Percentiles rank a stretch among this genome's conserved stretches.
Evolutionary conservation across 495 filamentous ascomycete species (phyloP).

Genomic region (Neurospora sp.): DNA sequence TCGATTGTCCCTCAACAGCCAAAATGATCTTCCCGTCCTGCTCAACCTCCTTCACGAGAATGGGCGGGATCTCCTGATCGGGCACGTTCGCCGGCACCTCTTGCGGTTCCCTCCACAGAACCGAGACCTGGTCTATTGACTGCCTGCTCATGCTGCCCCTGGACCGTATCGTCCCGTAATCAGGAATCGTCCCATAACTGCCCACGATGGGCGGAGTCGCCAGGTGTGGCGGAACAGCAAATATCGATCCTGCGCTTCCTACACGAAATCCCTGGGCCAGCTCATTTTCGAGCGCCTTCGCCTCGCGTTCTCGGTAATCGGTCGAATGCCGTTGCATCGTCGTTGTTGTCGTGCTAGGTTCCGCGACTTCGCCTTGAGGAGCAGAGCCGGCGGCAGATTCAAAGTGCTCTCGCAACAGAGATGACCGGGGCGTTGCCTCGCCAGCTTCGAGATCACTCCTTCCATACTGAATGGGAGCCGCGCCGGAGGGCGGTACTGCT

Average conservation of each 20-base stretch:
- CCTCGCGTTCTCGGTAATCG: constrained; percentile 28
- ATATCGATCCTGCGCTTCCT: constrained; percentile 39
- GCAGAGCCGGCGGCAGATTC: constrained; percentile 20
- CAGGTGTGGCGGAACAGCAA: constrained; percentile 52
- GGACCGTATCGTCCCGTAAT: constrained; percentile 68
- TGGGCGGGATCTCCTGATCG: constrained; percentile 62
- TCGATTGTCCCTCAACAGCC: constrained; percentile 82
- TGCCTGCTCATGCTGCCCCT: constrained; percentile 46
- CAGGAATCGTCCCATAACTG: constrained; percentile 52
- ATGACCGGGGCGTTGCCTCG: constrained; percentile 23
- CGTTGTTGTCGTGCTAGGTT: constrained; percentile 12
- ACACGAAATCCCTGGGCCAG: constrained; percentile 22
- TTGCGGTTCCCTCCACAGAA: constrained; percentile 64
- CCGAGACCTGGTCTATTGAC: constrained; percentile 60
- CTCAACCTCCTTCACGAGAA: constrained; percentile 78
- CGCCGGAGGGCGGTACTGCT: constrained; percentile 16
- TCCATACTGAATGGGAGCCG: constrained; percentile 16
- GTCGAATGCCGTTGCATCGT: constrained; percentile 2
- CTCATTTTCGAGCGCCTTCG: constrained; percentile 31
- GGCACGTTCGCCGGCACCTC: constrained; percentile 30
- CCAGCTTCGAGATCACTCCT: constrained; percentile 25
- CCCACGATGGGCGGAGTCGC: constrained; percentile 52
- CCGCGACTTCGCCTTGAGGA: constrained; percentile 9
- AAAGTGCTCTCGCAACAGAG: constrained; percentile 30
- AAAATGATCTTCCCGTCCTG: constrained; percentile 79